Base-by-base conservation (phyloP, 495 filamentous ascomycete genomes). In the Durotheca rogersii region DNA sequence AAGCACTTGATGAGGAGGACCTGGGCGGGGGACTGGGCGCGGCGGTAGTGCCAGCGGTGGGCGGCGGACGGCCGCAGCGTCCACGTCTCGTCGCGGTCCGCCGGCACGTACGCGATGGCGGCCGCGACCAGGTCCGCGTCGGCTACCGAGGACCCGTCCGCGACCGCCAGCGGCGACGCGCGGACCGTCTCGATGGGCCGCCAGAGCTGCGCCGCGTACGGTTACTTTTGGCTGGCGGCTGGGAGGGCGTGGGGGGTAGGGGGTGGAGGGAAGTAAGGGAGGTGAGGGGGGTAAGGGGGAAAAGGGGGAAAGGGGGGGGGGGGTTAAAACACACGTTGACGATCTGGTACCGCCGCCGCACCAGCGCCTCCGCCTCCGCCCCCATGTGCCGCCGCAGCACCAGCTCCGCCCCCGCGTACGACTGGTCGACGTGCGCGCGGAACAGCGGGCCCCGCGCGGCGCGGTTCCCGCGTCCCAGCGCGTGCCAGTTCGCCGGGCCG, bases 11-110 rank as follows among this genome's bases (percentile, higher is more conserved):
- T 83, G 29, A 87, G 62, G 7, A 82, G 67, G 10, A 82, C 78
- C 60, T 84, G 67, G 33, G 74, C 68, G 1, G 82, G 77, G 34
- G 66, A 68, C 67, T 83, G 78, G 3, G 77, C 82, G 43, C 80
- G 81, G 78, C 85, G 84, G 66, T 87, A 94, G 62, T 80, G 77
- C 87, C 88, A 93, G 61, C 72, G 68, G 69, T 87, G 81, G 1
- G 47, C 53, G 0, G 71, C 61, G 46, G 75, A 78, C 25, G 78
- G 79, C 52, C 69, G 69, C 17, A 93, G 84, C 0, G 78, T 81
- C 57, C 84, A 84, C 1, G 86, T 90, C 72, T 88, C 86, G 6
- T 87, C 87, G 17, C 72, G 80, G 39, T 84, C 67, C 7, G 82
- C 80, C 9, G 59, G 52, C n/a, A n/a, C n/a, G 66, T 89, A 88